These are phyloP conservation scores for Butyriboletus loyo DNA, from an alignment of 768 basidiomycete species.

Conservation along the genomic window DNA sequence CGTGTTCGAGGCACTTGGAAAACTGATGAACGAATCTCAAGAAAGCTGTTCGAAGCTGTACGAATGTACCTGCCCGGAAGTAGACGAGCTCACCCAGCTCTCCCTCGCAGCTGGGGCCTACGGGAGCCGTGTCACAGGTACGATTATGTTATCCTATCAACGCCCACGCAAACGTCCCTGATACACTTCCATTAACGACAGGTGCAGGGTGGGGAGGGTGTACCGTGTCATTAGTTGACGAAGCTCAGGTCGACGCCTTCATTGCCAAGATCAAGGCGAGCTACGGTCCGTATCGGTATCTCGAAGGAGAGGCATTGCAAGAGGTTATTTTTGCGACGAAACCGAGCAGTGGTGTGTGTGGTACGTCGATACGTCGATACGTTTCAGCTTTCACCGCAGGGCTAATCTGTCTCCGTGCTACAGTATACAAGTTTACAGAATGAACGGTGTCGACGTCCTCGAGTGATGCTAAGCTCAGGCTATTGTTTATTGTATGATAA, in stretches of 20 bases:
- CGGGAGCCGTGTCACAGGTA: slow-evolving; percentile 83
- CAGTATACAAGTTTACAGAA: slow-evolving; percentile 31
- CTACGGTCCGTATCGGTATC: slow-evolving; percentile 61
- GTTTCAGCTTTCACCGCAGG: not conserved
- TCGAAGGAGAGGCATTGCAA: slow-evolving; percentile 55
- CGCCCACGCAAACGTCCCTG: not conserved
- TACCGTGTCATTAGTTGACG: slow-evolving; percentile 76
- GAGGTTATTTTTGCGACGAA: slow-evolving; percentile 81
- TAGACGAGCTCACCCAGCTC: slow-evolving; percentile 64
- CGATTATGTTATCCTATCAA: not conserved
- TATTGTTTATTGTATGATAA: not conserved
- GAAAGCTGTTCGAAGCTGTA: slow-evolving; percentile 63
- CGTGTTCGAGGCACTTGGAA: slow-evolving; percentile 54
- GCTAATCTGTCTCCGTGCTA: not conserved
- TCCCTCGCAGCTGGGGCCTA: slow-evolving; percentile 71
- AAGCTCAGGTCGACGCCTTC: slow-evolving; percentile 58
- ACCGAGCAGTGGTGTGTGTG: slow-evolving; percentile 79
- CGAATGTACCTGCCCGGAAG: slow-evolving; percentile 78
- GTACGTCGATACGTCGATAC: slow-evolving; percentile 41
- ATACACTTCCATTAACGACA: slow-evolving; percentile 21
- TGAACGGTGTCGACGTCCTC: slow-evolving; percentile 1
- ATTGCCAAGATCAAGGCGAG: slow-evolving; percentile 55
- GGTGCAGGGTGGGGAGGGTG: slow-evolving; percentile 94
- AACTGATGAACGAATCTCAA: slow-evolving; percentile 78
- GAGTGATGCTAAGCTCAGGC: not conserved